A percentile compares a stretch with the other conserved stretches of the same genome.
Evolutionary conservation across 2,329 filamentous ascomycete genomes (phyloP).

Genomic region (Arthroderma uncinatum): DNA sequence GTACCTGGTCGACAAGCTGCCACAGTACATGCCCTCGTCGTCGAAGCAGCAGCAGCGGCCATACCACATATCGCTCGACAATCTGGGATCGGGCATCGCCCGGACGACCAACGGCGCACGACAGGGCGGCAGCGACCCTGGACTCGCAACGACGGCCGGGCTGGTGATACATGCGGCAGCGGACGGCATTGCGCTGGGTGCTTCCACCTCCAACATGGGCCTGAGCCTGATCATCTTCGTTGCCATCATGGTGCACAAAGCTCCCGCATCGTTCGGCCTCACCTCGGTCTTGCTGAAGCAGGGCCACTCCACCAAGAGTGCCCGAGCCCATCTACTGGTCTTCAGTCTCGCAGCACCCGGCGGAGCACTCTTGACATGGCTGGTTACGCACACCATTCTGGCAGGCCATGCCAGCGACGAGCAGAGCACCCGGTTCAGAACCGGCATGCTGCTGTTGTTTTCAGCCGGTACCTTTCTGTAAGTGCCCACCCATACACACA

Average conservation of each 20-base stretch:
- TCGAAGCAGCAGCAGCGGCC: conserved; percentile 56
- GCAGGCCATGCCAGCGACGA: conserved; percentile 41
- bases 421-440: conserved; percentile 68
- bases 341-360: conserved; percentile 86
- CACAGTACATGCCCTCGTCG: conserved; percentile 57
- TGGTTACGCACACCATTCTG: conserved; percentile 61
- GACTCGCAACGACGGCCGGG: conserved; percentile 76
- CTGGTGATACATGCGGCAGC: conserved; percentile 93
- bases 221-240: conserved; percentile 87
- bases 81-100: conserved; percentile 50
- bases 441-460: conserved; percentile 86
- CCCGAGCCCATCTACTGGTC: conserved; percentile 71
- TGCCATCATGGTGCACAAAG: conserved; percentile 96
- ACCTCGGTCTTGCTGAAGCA: conserved; percentile 85
- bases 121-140: conserved; percentile 29
- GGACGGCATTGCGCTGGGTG: conserved; percentile 90
- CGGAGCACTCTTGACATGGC: conserved; percentile 73
- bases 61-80: conserved; percentile 79
- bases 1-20: conserved; percentile 86
- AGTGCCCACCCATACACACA: conserved; percentile 32
- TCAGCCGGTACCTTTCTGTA: conserved; percentile 92
- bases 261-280: conserved; percentile 85
- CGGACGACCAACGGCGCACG: conserved; percentile 24
- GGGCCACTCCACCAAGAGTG: conserved; percentile 74
- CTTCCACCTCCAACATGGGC: conserved; percentile 67